Conservation (phyloP, 371 early-diverging fungal genomes). For the Syncephalastrum racemosum region DNA sequence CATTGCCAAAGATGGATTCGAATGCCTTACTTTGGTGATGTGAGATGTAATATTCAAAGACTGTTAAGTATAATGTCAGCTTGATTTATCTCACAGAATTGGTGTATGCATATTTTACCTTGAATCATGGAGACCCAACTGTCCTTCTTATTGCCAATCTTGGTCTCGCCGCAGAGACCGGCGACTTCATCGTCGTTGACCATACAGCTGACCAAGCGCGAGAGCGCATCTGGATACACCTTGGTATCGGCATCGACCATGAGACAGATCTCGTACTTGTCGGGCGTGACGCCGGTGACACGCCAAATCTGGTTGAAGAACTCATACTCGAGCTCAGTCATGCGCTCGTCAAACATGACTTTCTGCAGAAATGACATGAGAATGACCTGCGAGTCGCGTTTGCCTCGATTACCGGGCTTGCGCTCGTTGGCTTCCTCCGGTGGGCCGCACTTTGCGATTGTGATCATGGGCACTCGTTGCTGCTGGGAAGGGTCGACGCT, state of each 20-base stretch:
- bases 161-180: constrained; percentile 88
- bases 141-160: constrained; percentile 80
- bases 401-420: constrained; percentile 96
- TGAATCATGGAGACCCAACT: constrained; percentile 37
- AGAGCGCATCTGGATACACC: constrained; percentile 74
- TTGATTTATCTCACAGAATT: background rate
- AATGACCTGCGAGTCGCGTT: constrained; percentile 98
- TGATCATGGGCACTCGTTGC: constrained; percentile 79
- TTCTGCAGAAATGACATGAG: constrained; percentile 96
- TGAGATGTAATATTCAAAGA: constrained; percentile 65
- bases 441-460: constrained; percentile 93
- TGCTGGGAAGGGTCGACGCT: constrained; percentile 52
- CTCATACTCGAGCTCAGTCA: constrained; percentile 95
- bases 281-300: constrained; percentile 79
- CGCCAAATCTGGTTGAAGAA: constrained; percentile 88
- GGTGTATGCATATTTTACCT: constrained; percentile 9
- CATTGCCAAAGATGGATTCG: constrained; percentile 96
- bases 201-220: constrained; percentile 74
- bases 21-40: constrained; percentile 94
- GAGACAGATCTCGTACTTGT: constrained; percentile 83
- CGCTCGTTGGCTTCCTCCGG: constrained; percentile 64
- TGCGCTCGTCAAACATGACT: constrained; percentile 92
- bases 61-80: constrained; percentile 10
- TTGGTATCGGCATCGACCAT: constrained; percentile 98
- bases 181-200: constrained; percentile 74